phyloP scores from a whole-genome alignment of 352 stramenopile genomes.

The Pythium insidiosum region DNA sequence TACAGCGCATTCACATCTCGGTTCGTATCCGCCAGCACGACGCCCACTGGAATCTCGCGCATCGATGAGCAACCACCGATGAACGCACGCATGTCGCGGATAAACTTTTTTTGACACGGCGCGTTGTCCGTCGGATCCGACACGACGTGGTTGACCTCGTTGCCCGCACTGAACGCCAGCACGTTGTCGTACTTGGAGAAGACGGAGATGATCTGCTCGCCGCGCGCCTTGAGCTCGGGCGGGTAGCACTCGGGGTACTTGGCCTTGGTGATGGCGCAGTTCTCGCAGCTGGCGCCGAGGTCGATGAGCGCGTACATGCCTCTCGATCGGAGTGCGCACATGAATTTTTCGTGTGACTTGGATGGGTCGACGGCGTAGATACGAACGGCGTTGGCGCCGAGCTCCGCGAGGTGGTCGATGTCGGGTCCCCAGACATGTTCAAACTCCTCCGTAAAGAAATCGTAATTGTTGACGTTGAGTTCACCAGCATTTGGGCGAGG shows the following conservation, averaged over 20 bases:
- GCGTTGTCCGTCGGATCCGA: slow-evolving; percentile 33
- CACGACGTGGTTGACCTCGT: slow-evolving; percentile 77
- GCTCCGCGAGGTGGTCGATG: slow-evolving; percentile 43
- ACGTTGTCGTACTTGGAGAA: slow-evolving; percentile 87
- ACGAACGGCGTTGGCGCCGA: slow-evolving; percentile 72
- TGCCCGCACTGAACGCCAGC: slow-evolving; percentile 68
- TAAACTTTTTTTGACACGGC: slow-evolving; percentile 86
- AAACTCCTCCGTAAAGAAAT: slow-evolving; percentile 82
- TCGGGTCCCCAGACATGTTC: slow-evolving; percentile 57
- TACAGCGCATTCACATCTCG: slow-evolving; percentile 69
- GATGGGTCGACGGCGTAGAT: slow-evolving; percentile 79
- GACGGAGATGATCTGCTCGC: slow-evolving; percentile 62
- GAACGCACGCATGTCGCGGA: slow-evolving; percentile 77
- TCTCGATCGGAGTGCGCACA: slow-evolving; percentile 63
- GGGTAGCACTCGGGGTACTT: slow-evolving; percentile 49
- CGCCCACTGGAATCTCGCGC: slow-evolving; percentile 72
- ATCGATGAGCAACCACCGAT: slow-evolving; percentile 39
- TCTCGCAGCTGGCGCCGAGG: slow-evolving; percentile 40
- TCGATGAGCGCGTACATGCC: slow-evolving; percentile 79
- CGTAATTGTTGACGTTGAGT: slow-evolving; percentile 61
- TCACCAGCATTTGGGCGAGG: slow-evolving; percentile 72
- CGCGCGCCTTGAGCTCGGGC: slow-evolving; percentile 47
- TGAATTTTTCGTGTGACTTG: slow-evolving; percentile 83
- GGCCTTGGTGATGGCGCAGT: slow-evolving; percentile 48
- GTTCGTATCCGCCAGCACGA: slow-evolving; percentile 63